Conservation (phyloP, 176 grass and related monocot genomes). For the Avena insularis region DNA sequence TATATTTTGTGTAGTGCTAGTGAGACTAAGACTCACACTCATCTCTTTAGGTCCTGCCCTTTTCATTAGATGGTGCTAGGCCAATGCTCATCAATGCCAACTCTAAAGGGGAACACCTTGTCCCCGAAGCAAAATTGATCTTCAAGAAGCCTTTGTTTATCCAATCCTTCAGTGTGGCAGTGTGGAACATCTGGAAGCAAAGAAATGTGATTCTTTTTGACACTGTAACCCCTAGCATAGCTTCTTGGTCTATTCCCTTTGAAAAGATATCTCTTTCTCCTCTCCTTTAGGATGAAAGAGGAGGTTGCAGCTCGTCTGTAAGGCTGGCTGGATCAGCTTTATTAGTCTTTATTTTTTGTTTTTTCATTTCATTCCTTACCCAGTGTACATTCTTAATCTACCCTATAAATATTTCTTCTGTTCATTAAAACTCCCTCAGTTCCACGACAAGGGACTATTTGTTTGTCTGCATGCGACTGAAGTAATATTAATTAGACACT, state of each 20-base stretch:
- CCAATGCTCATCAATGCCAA: background rate
- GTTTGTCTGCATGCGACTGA: background rate
- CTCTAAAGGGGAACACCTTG: background rate
- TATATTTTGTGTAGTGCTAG: background rate
- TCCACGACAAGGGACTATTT: background rate
- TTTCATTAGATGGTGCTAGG: background rate
- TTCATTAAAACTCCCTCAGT: too few relatives aligned
- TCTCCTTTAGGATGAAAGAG: background rate
- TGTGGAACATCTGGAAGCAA: background rate
- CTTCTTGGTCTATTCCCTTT: background rate
- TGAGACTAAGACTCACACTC: background rate
- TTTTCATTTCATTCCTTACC: background rate
- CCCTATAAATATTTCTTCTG: background rate
- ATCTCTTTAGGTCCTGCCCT: background rate
- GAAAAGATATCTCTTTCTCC: background rate
- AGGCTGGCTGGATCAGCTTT: background rate
- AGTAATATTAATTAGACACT: background rate
- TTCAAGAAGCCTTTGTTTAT: background rate
- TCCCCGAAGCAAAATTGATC: background rate
- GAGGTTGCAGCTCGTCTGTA: background rate
- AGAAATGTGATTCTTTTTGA: background rate
- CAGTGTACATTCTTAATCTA: background rate
- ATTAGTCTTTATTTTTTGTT: background rate
- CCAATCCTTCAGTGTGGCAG: background rate
- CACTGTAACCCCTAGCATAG: background rate